Percentiles rank a stretch among this genome's conserved stretches.
phyloP scores from a whole-genome alignment of 306 rosid genomes.

The Quercus gilva region DNA sequence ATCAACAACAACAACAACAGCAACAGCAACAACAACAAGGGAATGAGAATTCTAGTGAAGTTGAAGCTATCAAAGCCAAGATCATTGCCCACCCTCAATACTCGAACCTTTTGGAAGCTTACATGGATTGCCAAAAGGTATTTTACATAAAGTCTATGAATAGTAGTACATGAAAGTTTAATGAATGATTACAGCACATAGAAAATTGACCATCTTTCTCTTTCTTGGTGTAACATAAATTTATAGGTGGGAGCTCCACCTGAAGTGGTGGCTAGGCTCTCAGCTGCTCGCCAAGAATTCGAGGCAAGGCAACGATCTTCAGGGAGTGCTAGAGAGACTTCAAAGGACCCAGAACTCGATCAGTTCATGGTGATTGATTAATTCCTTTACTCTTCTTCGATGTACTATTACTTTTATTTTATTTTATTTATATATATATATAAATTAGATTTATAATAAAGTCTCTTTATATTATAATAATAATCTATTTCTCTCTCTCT shows the following conservation, averaged over 20 bases:
- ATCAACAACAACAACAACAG: constrained; percentile 25
- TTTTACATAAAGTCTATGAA: background rate
- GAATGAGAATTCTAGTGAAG: constrained; percentile 40
- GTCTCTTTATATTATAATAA: background rate
- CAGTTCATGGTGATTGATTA: constrained; percentile 71
- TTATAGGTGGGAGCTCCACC: constrained; percentile 90
- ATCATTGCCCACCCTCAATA: constrained; percentile 93
- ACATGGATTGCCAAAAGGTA: constrained; percentile 98
- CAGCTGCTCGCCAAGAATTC: constrained; percentile 66
- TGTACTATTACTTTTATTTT: background rate
- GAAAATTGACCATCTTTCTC: background rate
- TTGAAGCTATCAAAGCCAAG: constrained; percentile 84
- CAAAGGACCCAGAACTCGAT: constrained; percentile 92
- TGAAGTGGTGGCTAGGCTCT: constrained; percentile 76
- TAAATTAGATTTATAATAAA: background rate
- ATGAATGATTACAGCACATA: background rate
- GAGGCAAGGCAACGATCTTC: constrained; percentile 82
- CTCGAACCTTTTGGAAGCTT: constrained; percentile 80
- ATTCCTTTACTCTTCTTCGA: background rate
- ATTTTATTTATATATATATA: background rate
- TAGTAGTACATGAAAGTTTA: background rate
- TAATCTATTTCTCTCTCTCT: background rate
- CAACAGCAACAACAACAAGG: constrained; percentile 28
- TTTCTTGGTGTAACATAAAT: background rate
- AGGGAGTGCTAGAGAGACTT: constrained; percentile 46